Evolutionary conservation across 1,284 basidiomycete genomes (phyloP), one percentile per base, ranked within the genome.

Genomic region (Cystobasidiaceae sp.): DNA sequence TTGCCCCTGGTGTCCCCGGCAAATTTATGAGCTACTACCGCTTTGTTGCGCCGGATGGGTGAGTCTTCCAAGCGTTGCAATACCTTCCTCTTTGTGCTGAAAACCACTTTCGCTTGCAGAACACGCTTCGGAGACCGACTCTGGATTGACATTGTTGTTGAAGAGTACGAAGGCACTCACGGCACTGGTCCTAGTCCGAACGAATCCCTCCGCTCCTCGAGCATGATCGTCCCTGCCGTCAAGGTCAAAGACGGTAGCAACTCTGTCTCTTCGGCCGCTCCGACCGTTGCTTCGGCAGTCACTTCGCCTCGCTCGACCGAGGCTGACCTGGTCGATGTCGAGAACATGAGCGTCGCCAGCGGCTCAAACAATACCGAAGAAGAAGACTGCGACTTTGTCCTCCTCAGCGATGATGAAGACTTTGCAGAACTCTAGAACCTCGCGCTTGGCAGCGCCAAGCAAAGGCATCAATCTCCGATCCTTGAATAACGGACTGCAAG

Each of bases 1-100:
- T 68, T 48, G 71, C 72, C 19, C 71, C 72, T 5, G 70, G 72
- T 30, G 67, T 68, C 0, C 51, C 45, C 25, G 71, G 71, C 15
- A 64, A 66, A 25, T 66, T 55, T 45, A 70, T 71, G 67, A 57
- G 25, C 49, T 70, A 69, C 56, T 73, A 69, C 58, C 50, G 71
- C 8, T 49, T 73, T 28, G 7, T 56, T 19, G 41, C 58, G 17
- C 52, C 64, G n/a, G 55, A 70, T 21, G 69, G 70, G 41, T 57
- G 23, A 57, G 54, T 48, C 9, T 23, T n/a, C n/a, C n/a, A n/a
- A n/a, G n/a, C n/a, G n/a, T n/a, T n/a, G n/a, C n/a, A n/a, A n/a
- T n/a, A n/a, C n/a, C n/a, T n/a, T n/a, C n/a, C n/a, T n/a, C n/a
- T n/a, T n/a, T n/a, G n/a, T n/a, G n/a, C n/a, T n/a, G n/a, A n/a